phyloP scores from a whole-genome alignment of 2,329 filamentous ascomycete species.

The Fusarium sp. region DNA sequence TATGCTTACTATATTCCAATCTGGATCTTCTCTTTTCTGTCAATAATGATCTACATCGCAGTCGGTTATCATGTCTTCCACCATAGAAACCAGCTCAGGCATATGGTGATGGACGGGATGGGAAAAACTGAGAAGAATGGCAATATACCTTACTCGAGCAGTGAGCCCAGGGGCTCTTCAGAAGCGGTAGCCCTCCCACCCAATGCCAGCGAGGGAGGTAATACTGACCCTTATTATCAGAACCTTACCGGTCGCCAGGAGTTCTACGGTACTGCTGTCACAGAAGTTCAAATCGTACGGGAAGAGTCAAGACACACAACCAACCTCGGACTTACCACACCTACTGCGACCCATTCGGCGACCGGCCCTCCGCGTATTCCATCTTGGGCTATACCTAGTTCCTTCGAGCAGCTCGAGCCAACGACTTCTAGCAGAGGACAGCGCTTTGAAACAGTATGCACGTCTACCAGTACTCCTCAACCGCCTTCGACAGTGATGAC shows the following conservation, averaged over 20 bases:
- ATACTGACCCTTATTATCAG: constrained; percentile 43
- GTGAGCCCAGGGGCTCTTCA: constrained; percentile 49
- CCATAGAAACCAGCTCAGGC: constrained; percentile 66
- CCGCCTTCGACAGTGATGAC: constrained; percentile 32
- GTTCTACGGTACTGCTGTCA: constrained; percentile 62
- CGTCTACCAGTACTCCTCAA: constrained; percentile 41
- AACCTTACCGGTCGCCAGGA: constrained; percentile 47
- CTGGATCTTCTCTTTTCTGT: constrained; percentile 69
- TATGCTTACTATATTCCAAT: constrained; percentile 72
- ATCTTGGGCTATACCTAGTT: constrained; percentile 44
- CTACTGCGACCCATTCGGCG: constrained; percentile 30
- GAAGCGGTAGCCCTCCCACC: constrained; percentile 51
- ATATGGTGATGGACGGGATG: constrained; percentile 54
- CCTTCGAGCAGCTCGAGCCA: constrained; percentile 30
- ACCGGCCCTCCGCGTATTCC: constrained; percentile 35
- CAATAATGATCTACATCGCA: constrained; percentile 66
- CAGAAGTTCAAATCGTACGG: constrained; percentile 62
- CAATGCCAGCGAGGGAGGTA: background rate
- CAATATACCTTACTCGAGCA: constrained; percentile 42
- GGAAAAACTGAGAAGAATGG: constrained; percentile 38
- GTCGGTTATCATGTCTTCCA: constrained; percentile 71
- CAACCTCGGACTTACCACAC: constrained; percentile 15
- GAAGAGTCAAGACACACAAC: constrained; percentile 37
- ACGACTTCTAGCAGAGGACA: constrained; percentile 33
- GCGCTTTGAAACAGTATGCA: constrained; percentile 50